Evolutionary conservation across 139 green algal species (phyloP).

Genomic region (Desmodesmus armatus): DNA sequence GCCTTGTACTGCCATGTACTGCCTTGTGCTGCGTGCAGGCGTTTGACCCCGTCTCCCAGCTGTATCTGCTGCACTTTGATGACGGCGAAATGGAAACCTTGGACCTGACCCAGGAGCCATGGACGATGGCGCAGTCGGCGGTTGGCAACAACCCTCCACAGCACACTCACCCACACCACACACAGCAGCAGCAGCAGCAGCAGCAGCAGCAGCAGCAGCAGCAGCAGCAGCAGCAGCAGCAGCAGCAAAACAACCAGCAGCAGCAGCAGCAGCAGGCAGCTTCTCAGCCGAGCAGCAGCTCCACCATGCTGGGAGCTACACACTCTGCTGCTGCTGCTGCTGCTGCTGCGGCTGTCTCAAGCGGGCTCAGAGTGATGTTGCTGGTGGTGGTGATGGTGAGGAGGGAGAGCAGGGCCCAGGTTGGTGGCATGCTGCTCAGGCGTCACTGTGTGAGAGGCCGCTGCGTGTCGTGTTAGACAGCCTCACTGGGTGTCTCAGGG

Average conservation of each 20-base stretch:
- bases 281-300: background rate
- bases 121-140: too few species aligned
- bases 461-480: conserved; percentile 26
- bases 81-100: too few species aligned
- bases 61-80: too few species aligned
- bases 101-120: too few species aligned
- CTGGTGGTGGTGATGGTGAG: background rate
- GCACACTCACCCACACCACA: too few species aligned
- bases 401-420: background rate
- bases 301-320: background rate
- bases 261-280: background rate
- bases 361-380: background rate
- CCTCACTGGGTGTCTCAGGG: background rate
- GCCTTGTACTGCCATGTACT: too few species aligned
- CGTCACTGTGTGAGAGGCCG: background rate
- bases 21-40: too few species aligned
- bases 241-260: conserved; percentile 11
- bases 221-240: conserved; percentile 8
- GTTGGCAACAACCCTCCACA: too few species aligned
- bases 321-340: conserved; percentile 13
- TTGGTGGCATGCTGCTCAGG: background rate
- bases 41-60: too few species aligned
- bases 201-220: background rate
- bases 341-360: background rate
- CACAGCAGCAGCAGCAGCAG: conserved; percentile 11